Base-by-base conservation (phyloP, 192 early-diverging fungal species). In the Rhizophlyctis rosea region DNA sequence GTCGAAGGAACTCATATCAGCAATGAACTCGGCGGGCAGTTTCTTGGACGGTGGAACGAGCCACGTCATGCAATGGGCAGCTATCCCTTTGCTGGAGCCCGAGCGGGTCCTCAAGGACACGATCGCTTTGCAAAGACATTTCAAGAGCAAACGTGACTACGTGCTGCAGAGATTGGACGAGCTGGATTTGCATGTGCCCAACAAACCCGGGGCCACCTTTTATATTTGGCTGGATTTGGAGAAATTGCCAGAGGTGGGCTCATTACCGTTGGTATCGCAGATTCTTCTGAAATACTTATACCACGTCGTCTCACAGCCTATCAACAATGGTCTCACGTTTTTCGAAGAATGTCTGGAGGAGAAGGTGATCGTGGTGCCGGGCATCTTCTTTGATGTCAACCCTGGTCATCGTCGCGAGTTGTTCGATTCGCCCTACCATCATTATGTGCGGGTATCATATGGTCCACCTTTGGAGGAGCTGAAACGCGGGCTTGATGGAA, bases 371-470 rank as follows among this genome's bases (percentile, higher is more conserved):
- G 70, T 74, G 7, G 50, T 66, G n/a, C 68, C 68, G 27, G 81
- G 81, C 24, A 81, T 83, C 50, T 83, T 83, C 61, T 83, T 83
- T 47, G 81, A 83, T 57, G 68, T 83, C 29, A 83, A 83, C 35
- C 81, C 81, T 39, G 67, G 76, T 34, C 63, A 70, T 27, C 75
- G 81, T 25, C 76, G 81, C 44, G 81, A 83, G 47, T 58, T 83
- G 14, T 78, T 80, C 34, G 65, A 81, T 18, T 74, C 71, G 44
- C 79, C 81, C 5, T 83, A 76, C 51, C 79, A 83, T 61, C 76
- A 80, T 32, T 83, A 80, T 68, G 76, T 83, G 16, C 62, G 81
- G 47, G 61, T 83, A 5, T 70, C 66, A 16, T 83, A 79, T 36
- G 81, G 81, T 3, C 81, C 81, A 34, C 79, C 79, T 11, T 31